Evolutionary conservation across 306 rosid genomes (phyloP), one percentile per base, ranked within the genome.

Genomic region (Acacia crassicarpa): DNA sequence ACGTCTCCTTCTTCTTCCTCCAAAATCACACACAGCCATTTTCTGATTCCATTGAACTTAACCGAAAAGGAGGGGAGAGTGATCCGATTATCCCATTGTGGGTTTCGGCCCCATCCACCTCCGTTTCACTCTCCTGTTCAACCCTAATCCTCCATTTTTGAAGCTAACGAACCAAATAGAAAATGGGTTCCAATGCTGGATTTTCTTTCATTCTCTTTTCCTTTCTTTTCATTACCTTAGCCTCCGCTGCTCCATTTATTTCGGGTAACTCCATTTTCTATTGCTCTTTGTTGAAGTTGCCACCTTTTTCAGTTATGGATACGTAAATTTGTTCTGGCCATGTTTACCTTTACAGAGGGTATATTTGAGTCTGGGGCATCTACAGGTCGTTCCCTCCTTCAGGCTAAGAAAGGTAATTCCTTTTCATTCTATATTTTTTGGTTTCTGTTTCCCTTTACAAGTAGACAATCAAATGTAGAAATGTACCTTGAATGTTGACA

Each of bases 331-430:
- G 32, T 81, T 84, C 40, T 32, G n/a, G 9, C 46, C 72, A 4
- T 51, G 1, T 75, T 58, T 19, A 3, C 71, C 9, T 82, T 80
- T 59, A 14, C 86, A 93, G 99, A 91, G 84, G 80, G 71, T 14
- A 69, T 88, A 46, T 90, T 92, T 72, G 83, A 68, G 1, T 58
- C 88, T 14, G 87, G 67, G 67, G 73, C 25, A 81, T 74, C 85
- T 41, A 72, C 72, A 1, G 86, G 90, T 8, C 98, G 98, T 74
- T 83, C 92, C 81, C 99, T 95, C 74, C 94, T 95, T 56, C 98
- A 95, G 81, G 84, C 89, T 76, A 82, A 78, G 87, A 88, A 89
- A 85, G 69, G 99, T 95, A 88, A 61, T 46, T 43, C 6, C 75
- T 62, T 65, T 14, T 63, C 35, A 25, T 10, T 27, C 75, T 8